These are phyloP conservation scores for Lophium mytilinum DNA, from an alignment of 495 filamentous ascomycete species.

Conservation along the genomic window DNA sequence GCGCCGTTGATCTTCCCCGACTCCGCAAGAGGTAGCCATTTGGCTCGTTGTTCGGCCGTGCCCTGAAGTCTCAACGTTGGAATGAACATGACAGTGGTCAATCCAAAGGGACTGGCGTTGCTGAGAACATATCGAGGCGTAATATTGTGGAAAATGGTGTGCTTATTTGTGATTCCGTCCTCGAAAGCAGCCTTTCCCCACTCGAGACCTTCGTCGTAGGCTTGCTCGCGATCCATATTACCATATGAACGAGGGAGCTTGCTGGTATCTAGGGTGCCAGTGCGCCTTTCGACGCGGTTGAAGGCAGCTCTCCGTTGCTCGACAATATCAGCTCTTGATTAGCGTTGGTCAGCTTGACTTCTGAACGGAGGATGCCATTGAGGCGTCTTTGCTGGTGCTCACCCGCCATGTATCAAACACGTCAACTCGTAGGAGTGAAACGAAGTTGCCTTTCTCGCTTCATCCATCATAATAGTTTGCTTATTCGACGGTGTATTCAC, in stretches of 20 bases:
- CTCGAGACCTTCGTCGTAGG: conserved; percentile 5
- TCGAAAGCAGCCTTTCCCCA: conserved; percentile 10
- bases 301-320: conserved; percentile 4
- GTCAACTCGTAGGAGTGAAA: conserved; percentile 3
- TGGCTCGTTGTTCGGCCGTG: conserved; percentile 3
- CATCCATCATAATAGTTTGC: not conserved
- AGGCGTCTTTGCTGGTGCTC: not conserved
- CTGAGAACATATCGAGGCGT: conserved; percentile 5
- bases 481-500: not conserved
- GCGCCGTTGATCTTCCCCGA: conserved; percentile 4
- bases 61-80: not conserved
- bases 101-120: conserved; percentile 5
- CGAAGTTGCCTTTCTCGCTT: not conserved
- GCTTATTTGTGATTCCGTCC: conserved; percentile 5
- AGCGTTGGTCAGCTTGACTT: not conserved
- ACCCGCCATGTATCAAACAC: conserved; percentile 9
- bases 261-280: not conserved
- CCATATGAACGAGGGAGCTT: conserved; percentile 4
- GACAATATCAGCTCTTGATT: not conserved
- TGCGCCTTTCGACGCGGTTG: conserved; percentile 4
- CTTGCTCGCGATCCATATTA: conserved; percentile 4
- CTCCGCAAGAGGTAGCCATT: conserved; percentile 4
- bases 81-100: conserved; percentile 1
- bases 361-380: not conserved
- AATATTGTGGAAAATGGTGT: conserved; percentile 2